These are phyloP conservation scores for Solanum corneliomulleri DNA, from an alignment of 257 asterid genomes.

Conservation along the genomic window DNA sequence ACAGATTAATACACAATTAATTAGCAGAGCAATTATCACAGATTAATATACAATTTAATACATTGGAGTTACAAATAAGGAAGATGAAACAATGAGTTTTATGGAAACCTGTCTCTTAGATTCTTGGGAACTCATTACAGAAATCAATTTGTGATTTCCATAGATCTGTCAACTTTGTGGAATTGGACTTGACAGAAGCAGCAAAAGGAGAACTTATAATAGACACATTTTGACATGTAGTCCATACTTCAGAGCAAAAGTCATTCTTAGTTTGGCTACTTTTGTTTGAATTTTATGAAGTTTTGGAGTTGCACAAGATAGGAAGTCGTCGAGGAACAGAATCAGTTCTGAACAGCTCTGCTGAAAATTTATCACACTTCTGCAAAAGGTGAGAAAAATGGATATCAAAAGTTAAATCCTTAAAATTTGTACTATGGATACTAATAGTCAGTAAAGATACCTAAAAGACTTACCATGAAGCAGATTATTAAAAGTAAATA, in stretches of 20 bases:
- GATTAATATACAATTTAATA: too few species aligned
- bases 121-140: constrained; percentile 27
- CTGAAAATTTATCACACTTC: constrained; percentile 86
- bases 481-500: neutral
- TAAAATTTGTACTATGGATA: neutral
- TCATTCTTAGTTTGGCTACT: constrained; percentile 21
- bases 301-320: constrained; percentile 64
- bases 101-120: too few species aligned
- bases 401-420: neutral
- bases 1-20: too few species aligned
- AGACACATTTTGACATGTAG: constrained; percentile 51
- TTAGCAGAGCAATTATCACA: too few species aligned
- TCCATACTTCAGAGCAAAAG: constrained; percentile 75
- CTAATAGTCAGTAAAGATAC: neutral
- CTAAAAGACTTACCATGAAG: neutral
- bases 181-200: constrained; percentile 26
- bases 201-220: constrained; percentile 60
- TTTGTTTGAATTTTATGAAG: constrained; percentile 37
- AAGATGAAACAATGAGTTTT: too few species aligned
- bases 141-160: constrained; percentile 66
- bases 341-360: constrained; percentile 42
- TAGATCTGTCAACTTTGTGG: constrained; percentile 42
- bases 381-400: constrained; percentile 16
- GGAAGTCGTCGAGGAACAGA: constrained; percentile 48
- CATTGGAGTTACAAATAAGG: too few species aligned